phyloP scores from a whole-genome alignment of 164 flowering plant species.

The Sextonia rubra region DNA sequence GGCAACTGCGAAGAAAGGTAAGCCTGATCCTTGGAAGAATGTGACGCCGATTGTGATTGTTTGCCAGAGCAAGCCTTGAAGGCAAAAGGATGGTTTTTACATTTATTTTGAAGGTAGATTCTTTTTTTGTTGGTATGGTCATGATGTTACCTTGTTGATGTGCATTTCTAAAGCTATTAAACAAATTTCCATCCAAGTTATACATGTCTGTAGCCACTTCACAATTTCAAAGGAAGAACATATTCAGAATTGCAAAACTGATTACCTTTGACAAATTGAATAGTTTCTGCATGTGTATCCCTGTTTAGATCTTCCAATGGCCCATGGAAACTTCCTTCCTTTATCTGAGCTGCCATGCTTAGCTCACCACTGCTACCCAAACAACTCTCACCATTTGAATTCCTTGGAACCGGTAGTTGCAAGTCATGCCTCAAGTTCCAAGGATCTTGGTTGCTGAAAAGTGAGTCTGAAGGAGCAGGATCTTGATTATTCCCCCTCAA shows the following conservation, averaged over 20 bases:
- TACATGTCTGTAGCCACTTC: too few relatives aligned
- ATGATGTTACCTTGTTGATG: too few relatives aligned
- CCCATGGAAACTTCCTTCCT: slow-evolving; percentile 30
- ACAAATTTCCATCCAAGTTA: too few relatives aligned
- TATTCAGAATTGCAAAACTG: background rate
- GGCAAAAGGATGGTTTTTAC: slow-evolving; percentile 68
- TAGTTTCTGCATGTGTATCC: slow-evolving; percentile 29
- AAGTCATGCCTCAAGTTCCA: slow-evolving; percentile 48
- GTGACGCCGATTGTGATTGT: slow-evolving; percentile 76
- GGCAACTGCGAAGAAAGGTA: slow-evolving; percentile 79
- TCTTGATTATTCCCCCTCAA: slow-evolving; percentile 32
- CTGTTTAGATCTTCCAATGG: slow-evolving; percentile 23
- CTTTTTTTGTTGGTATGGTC: too few relatives aligned
- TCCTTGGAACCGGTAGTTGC: slow-evolving; percentile 30
- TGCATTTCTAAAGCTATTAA: too few relatives aligned
- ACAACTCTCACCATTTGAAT: slow-evolving; percentile 27
- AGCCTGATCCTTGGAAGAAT: slow-evolving; percentile 74
- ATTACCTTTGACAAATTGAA: slow-evolving; percentile 37
- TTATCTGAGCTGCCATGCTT: slow-evolving; percentile 15
- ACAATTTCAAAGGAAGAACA: background rate
- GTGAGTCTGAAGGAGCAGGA: slow-evolving; percentile 39
- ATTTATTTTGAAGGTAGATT: slow-evolving; percentile 62
- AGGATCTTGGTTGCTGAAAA: slow-evolving; percentile 68
- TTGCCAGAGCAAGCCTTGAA: slow-evolving; percentile 75
- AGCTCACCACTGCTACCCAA: slow-evolving; percentile 20